Percentiles rank a stretch among this genome's conserved stretches.
Conservation (phyloP, 2,329 filamentous ascomycete genomes). For the Nannizzia gypsea region DNA sequence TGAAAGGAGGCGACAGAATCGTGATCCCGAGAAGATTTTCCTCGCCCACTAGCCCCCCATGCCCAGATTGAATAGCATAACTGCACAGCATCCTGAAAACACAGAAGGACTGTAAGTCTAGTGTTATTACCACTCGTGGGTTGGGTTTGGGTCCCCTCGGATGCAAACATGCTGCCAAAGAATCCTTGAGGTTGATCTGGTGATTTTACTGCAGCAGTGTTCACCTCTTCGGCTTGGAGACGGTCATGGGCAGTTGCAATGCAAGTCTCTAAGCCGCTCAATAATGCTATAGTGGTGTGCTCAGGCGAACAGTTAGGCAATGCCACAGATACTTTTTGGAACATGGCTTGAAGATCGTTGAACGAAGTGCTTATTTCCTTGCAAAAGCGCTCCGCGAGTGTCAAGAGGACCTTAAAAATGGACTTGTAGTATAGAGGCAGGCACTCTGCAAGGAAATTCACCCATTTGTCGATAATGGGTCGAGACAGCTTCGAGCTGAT, state of each 20-base stretch:
- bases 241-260: constrained; percentile 78
- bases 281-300: constrained; percentile 56
- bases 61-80: constrained; percentile 93
- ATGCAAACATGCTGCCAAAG: constrained; percentile 81
- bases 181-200: constrained; percentile 77
- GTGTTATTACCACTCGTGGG: constrained; percentile 75
- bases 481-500: constrained; percentile 64
- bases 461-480: constrained; percentile 79
- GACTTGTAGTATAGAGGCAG: constrained; percentile 71
- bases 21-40: constrained; percentile 43
- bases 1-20: constrained; percentile 69
- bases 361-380: constrained; percentile 64
- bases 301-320: constrained; percentile 43
- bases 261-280: constrained; percentile 88
- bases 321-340: constrained; percentile 29
- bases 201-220: constrained; percentile 56
- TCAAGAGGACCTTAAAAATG: constrained; percentile 83
- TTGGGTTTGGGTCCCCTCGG: constrained; percentile 63
- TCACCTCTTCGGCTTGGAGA: constrained; percentile 63
- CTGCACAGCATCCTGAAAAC: constrained; percentile 88
- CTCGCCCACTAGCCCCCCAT: constrained; percentile 56
- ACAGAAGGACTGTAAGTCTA: constrained; percentile 82
- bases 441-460: constrained; percentile 69
- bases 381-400: constrained; percentile 81
- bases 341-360: constrained; percentile 47